These are phyloP conservation scores for Pseudocercospora musae DNA, from an alignment of 2,329 filamentous ascomycete species.

Conservation along the genomic window DNA sequence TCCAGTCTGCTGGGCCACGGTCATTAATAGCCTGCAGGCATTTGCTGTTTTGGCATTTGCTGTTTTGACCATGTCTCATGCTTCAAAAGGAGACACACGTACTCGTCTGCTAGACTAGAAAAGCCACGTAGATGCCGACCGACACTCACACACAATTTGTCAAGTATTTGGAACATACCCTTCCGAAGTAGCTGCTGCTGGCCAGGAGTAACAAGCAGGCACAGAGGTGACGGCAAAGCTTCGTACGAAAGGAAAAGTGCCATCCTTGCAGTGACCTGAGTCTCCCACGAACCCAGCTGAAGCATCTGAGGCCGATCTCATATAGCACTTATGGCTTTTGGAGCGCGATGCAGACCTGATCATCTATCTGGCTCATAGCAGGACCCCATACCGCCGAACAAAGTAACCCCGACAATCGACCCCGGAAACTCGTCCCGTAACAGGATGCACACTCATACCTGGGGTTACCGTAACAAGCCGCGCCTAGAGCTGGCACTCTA, in stretches of 20 bases:
- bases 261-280: background rate
- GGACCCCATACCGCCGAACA: background rate
- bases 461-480: conserved; percentile 20
- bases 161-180: background rate
- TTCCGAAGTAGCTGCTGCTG: background rate
- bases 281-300: background rate
- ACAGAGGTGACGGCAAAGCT: background rate
- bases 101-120: background rate
- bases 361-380: background rate
- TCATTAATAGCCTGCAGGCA: background rate
- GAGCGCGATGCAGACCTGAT: background rate
- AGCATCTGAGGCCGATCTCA: background rate
- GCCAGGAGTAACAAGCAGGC: background rate
- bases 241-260: background rate
- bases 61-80: background rate
- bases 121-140: background rate
- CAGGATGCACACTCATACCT: background rate
- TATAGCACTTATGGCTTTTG: background rate
- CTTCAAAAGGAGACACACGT: background rate
- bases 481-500: conserved; percentile 28
- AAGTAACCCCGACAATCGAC: background rate
- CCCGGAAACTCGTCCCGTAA: background rate
- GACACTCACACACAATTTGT: background rate
- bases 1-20: background rate
- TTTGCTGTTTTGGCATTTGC: background rate